These are phyloP conservation scores for Euphrasia confusa DNA, from an alignment of 257 asterid genomes.

Conservation along the genomic window DNA sequence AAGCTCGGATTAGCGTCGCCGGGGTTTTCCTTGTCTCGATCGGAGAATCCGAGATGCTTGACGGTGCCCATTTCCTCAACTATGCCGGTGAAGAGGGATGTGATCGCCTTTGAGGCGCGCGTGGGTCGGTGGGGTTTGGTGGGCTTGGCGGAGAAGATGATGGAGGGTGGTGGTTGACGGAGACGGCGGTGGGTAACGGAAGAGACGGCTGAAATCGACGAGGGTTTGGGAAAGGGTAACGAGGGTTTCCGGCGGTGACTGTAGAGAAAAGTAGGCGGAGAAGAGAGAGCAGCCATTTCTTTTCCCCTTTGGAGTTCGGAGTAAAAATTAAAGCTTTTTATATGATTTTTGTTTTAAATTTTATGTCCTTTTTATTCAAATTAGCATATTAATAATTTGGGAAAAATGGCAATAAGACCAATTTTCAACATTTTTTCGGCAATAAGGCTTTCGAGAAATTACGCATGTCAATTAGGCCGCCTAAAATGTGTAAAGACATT, in stretches of 20 bases:
- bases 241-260: neutral
- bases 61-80: slow-evolving; percentile 82
- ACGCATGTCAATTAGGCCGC: too few relatives aligned
- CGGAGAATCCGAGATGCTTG: slow-evolving; percentile 49
- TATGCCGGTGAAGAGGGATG: slow-evolving; percentile 79
- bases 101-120: slow-evolving; percentile 27
- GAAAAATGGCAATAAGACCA: too few relatives aligned
- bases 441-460: too few relatives aligned
- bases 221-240: neutral
- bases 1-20: slow-evolving; percentile 31
- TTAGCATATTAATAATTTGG: too few relatives aligned
- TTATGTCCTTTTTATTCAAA: too few relatives aligned
- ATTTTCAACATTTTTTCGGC: too few relatives aligned
- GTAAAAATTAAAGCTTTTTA: too few relatives aligned
- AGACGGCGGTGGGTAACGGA: neutral
- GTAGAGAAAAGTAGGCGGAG: neutral
- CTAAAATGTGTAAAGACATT: too few relatives aligned
- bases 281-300: neutral
- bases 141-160: slow-evolving; percentile 34
- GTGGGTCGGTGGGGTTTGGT: slow-evolving; percentile 29
- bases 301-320: too few relatives aligned
- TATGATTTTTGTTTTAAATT: too few relatives aligned
- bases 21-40: slow-evolving; percentile 20
- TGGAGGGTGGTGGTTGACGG: slow-evolving; percentile 35
- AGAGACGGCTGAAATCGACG: neutral